Evolutionary conservation across 1,139 yeast species (phyloP), one percentile per base, ranked within the genome.

Genomic region (Debaryomycetaceae sp.): DNA sequence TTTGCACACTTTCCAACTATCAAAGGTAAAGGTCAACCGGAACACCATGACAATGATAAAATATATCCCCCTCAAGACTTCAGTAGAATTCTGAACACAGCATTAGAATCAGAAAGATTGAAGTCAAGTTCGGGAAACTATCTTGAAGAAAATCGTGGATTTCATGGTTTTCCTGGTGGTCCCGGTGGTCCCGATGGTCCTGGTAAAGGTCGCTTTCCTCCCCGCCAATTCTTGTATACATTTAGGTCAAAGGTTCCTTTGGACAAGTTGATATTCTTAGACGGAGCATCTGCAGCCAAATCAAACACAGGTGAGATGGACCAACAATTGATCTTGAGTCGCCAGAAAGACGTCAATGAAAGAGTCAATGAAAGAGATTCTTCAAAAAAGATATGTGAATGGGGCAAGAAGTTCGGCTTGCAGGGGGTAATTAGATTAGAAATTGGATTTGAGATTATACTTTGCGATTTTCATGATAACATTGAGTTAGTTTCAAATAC

Each of bases 271-370:
- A 59, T 79, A 8, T 67, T 67, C 40, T 52, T 79, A 14, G 83
- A 79, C 44, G 83, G 84, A 5, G 81, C 83, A 0, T 77, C 82
- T 24, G 83, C 81, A 15, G 76, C 82, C 0, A 79, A 79, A 51
- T 55, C 63, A 0, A 37, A 48, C 1, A 62, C 74, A 1, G 83
- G 83, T 3, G 78, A 73, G 50, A 77, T 77, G 82, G 83, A 79
- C 51, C 75, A 79, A n/a, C 83, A 79, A 47, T 50, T 59, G 42
- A 45, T 76, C 32, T 55, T 73, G 14, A 62, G 74, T 8, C 61
- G 43, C 38, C 54, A 53, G 41, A 44, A 44, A 1, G 50, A 59
- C 15, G 52, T 55, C 17, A 56, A 56, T n/a, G 52, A 28, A 1
- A 48, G 51, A 3, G 64, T 63, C 37, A 41, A 62, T 38, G 83